Evolutionary conservation across 352 stramenopile genomes (phyloP), one percentile per base, ranked within the genome.

Genomic region (Globisporangium ultimum): DNA sequence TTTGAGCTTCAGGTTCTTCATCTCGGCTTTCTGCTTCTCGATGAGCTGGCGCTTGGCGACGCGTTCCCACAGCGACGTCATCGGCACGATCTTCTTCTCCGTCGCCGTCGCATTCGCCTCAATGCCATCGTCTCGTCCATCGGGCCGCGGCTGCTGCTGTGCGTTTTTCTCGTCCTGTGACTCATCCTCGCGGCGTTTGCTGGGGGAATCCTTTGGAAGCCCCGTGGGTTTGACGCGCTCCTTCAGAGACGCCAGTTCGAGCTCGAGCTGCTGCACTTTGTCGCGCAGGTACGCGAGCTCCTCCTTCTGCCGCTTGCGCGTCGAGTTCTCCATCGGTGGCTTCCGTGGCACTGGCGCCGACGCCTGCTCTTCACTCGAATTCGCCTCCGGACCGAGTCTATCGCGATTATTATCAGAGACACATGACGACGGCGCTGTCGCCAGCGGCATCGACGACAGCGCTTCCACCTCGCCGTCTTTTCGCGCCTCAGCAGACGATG

Each of bases 281-380:
- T 62, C 18, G 11, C 76, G 69, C 13, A 88, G 65, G 51, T 84
- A 86, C 34, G 53, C 61, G 14, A 88, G 56, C 63, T 88, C 78
- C 48, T 80, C 62, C 53, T 86, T 80, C 60, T 81, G 76, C 22
- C 74, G 67, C 62, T 67, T 71, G 21, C 76, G 70, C 14, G 74
- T 84, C 34, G 73, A 77, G 63, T 84, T 88, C 53, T 78, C 66
- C 67, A 78, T 72, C 6, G 72, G 72, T 41, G 60, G 64, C 28
- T 54, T 54, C 2, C 48, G 48, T 15, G 22, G 24, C 28, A 24
- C 40, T 13, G n/a, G 53, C 21, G 47, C 12, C 24, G 14, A 34
- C 17, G 34, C 15, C 53, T 34, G 14, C 15, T 41, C 43, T 20
- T 18, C 15, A 15, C 11, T 40, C 13, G 28, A 6, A 7, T 57